Conservation (phyloP, 1,284 basidiomycete species). For the Tilletia horrida region DNA sequence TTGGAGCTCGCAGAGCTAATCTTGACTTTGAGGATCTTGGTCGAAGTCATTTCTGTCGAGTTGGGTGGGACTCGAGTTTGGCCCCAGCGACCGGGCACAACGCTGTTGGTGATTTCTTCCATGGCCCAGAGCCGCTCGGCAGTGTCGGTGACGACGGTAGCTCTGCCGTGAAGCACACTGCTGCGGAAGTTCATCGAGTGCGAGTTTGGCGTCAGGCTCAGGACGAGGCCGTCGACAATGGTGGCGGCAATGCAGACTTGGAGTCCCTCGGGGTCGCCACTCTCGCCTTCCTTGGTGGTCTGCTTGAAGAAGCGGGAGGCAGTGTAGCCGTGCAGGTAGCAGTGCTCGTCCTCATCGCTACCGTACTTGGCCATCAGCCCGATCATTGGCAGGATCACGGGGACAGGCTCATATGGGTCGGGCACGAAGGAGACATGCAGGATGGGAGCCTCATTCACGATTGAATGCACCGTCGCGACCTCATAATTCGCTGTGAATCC, state of each 20-base stretch:
- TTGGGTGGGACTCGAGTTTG: neutral
- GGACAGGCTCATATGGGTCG: neutral
- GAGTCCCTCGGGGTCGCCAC: neutral
- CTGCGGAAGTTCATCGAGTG: neutral
- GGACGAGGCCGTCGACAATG: neutral
- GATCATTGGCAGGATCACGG: conserved; percentile 1
- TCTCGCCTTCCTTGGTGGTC: neutral
- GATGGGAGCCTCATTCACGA: conserved; percentile 1
- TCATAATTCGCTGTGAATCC: too few species aligned
- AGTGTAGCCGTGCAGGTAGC: neutral
- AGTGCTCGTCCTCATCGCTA: neutral
- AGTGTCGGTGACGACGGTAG: neutral
- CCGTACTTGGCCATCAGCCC: neutral
- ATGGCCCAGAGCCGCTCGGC: neutral
- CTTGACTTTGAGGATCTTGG: conserved; percentile 1
- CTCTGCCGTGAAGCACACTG: neutral
- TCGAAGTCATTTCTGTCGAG: neutral
- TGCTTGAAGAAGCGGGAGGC: neutral
- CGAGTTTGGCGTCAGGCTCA: neutral
- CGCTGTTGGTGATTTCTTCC: neutral
- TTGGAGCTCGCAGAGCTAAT: neutral
- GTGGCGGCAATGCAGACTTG: neutral
- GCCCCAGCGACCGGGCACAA: neutral
- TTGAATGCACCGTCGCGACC: neutral
- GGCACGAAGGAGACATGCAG: conserved; percentile 1